phyloP scores from a whole-genome alignment of 345 rosid species.

The Nephelium lappaceum region DNA sequence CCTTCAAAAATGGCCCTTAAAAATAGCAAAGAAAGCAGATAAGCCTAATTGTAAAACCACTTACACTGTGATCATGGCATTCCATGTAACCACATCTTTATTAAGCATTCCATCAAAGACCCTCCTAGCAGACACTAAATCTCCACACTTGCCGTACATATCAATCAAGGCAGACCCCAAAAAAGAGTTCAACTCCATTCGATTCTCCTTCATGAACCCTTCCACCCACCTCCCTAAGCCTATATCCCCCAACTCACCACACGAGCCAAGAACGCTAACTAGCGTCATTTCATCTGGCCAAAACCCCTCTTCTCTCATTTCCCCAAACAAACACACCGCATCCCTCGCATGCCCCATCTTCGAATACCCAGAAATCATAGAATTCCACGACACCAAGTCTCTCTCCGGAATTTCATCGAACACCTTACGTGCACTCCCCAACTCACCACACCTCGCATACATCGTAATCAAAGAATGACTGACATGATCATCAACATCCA shows the following conservation, averaged over 20 bases:
- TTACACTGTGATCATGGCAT: constrained; percentile 89
- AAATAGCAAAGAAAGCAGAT: background rate
- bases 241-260: constrained; percentile 74
- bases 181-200: constrained; percentile 52
- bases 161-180: constrained; percentile 70
- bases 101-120: constrained; percentile 60
- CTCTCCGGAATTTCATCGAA: constrained; percentile 67
- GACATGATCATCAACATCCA: constrained; percentile 57
- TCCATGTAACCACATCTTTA: constrained; percentile 81
- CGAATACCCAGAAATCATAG: constrained; percentile 87
- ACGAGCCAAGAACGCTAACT: constrained; percentile 74
- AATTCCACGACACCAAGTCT: constrained; percentile 85
- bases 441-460: constrained; percentile 53
- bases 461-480: constrained; percentile 64
- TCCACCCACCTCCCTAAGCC: constrained; percentile 67
- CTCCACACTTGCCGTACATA: constrained; percentile 89
- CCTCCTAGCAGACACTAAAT: constrained; percentile 64
- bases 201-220: constrained; percentile 43
- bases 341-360: constrained; percentile 61
- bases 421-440: constrained; percentile 56
- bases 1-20: background rate
- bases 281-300: constrained; percentile 77
- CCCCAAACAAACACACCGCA: constrained; percentile 61
- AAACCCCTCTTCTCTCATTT: constrained; percentile 66
- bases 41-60: constrained; percentile 6